Percentiles rank a stretch among this genome's conserved stretches.
Conservation (phyloP, 192 early-diverging fungal genomes). For the Ramicandelaber brevisporus region DNA sequence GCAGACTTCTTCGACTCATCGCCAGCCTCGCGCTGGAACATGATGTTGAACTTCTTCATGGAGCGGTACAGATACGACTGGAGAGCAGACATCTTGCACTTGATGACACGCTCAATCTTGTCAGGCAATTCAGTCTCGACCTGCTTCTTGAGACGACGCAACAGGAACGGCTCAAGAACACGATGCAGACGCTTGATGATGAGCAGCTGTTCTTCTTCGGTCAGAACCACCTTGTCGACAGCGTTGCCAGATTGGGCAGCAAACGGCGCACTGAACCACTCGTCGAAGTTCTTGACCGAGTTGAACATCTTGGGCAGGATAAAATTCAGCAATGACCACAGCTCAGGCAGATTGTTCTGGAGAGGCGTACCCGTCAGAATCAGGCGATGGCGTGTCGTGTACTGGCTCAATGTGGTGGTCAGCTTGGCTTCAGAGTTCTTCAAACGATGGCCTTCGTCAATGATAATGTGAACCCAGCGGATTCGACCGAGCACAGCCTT, state of each 20-base stretch:
- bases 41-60: conserved; percentile 50
- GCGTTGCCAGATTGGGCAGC: conserved; percentile 44
- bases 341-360: conserved; percentile 92
- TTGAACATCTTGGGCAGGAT: conserved; percentile 90
- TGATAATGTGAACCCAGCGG: conserved; percentile 95
- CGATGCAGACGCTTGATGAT: conserved; percentile 94
- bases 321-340: conserved; percentile 94
- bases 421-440: conserved; percentile 85
- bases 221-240: conserved; percentile 78
- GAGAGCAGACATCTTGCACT: conserved; percentile 70
- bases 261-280: conserved; percentile 98
- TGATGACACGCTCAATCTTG: conserved; percentile 85
- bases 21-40: conserved; percentile 30
- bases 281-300: conserved; percentile 88
- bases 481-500: conserved; percentile 60
- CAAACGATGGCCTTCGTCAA: conserved; percentile 98
- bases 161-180: conserved; percentile 86
- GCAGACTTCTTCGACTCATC: conserved; percentile 20
- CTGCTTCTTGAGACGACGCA: conserved; percentile 91
- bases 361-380: conserved; percentile 97
- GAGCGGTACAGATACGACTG: conserved; percentile 67
- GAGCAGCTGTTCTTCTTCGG: conserved; percentile 94
- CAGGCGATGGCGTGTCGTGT: conserved; percentile 63
- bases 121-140: conserved; percentile 94
- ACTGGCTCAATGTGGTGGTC: conserved; percentile 57